Evolutionary conservation across 495 filamentous ascomycete species (phyloP), one percentile per base, ranked within the genome.

Genomic region (Hyphodiscus hymeniophilus): DNA sequence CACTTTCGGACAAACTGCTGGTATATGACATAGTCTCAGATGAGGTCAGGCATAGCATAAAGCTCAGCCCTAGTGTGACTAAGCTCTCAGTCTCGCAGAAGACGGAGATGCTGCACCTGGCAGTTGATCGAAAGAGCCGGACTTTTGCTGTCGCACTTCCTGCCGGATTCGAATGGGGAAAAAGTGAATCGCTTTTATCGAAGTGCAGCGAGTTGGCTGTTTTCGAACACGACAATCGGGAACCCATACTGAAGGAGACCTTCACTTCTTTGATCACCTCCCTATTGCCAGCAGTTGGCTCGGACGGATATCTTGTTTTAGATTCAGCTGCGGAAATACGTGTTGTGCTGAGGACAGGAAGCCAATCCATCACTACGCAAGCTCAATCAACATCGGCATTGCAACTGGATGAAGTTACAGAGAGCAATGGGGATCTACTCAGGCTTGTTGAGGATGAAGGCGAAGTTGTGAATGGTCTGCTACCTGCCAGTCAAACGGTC

Each of bases 21-120:
- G 79, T 86, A 35, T 87, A 81, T 59, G 79, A 89, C 54, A 60
- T 87, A 2, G 81, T 87, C 32, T 63, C 70, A 18, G 76, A 81
- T 45, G 69, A 73, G 35, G 60, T 78, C 7, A 62, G 68, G 16
- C 81, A 73, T 50, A 74, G 73, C 42, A 52, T 69, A 34, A 46
- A 56, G 8, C 63, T 84, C 7, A 48, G 38, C 31, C 36, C 48
- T 5, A 51, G 60, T 16, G 60, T 65, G 17, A 48, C 61, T 20
- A 51, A 47, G 2, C 59, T 70, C 3, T 51, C 59, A 18, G 42
- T 48, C 5, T 53, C 64, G 7, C 68, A 72, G 45, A 48, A 56
- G 38, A 21, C 36, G 13, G 58, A 51, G 16, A 63, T 77, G 39
- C 68, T 73, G 7, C 80, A 82, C 51, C 66, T 89, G 10, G 78